These are phyloP conservation scores for Saccharomyces uvarum DNA, from an alignment of 1,139 yeast species.

Conservation along the genomic window DNA sequence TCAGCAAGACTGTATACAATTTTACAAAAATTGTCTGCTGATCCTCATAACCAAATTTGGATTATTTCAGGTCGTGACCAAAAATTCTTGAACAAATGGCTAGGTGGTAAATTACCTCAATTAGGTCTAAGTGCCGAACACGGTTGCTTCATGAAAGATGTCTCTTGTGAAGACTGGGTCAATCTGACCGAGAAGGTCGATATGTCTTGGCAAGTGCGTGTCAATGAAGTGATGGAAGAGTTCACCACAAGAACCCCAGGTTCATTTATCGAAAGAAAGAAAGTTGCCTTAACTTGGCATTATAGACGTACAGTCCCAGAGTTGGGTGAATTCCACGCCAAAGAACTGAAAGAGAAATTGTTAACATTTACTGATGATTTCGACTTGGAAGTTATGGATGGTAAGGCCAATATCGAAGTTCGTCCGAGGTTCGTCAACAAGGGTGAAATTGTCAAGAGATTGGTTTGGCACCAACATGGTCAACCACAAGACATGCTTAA, in stretches of 20 bases:
- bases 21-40: slow-evolving; percentile 54
- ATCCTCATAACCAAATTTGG: slow-evolving; percentile 86
- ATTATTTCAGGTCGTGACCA: slow-evolving; percentile 94
- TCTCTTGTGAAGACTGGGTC: slow-evolving; percentile 59
- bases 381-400: slow-evolving; percentile 94
- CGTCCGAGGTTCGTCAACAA: slow-evolving; percentile 90
- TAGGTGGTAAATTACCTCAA: slow-evolving; percentile 53
- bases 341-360: slow-evolving; percentile 59
- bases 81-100: slow-evolving; percentile 79
- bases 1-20: slow-evolving; percentile 60
- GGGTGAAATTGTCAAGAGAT: slow-evolving; percentile 86
- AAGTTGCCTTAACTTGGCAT: slow-evolving; percentile 97
- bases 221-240: slow-evolving; percentile 60
- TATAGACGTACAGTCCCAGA: slow-evolving; percentile 92
- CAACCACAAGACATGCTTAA: slow-evolving; percentile 30
- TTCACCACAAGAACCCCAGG: slow-evolving; percentile 91
- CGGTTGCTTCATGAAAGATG: slow-evolving; percentile 84
- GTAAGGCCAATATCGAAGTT: slow-evolving; percentile 94
- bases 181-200: slow-evolving; percentile 77
- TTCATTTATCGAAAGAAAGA: slow-evolving; percentile 74
- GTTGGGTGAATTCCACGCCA: slow-evolving; percentile 79
- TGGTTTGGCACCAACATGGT: slow-evolving; percentile 60
- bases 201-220: slow-evolving; percentile 90
- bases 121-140: slow-evolving; percentile 93
- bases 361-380: slow-evolving; percentile 56